Base-by-base conservation (phyloP, 177 flowering plant species). In the Vitis hybrid region DNA sequence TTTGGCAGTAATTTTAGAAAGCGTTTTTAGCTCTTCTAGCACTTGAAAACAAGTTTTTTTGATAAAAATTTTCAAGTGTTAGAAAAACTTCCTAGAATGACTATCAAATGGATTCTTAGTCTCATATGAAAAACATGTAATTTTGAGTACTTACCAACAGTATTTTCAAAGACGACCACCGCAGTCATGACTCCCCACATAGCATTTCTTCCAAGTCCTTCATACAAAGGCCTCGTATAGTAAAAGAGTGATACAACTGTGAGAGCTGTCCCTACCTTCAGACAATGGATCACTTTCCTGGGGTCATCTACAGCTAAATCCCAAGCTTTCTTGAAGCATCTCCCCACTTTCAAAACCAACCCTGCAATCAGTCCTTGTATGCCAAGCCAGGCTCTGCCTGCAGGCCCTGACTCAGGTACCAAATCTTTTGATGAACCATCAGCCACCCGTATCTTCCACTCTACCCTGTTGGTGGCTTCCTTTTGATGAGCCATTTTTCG, bases 181-280 rank as follows among this genome's bases (percentile, higher is more conserved):
- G 92, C 96, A 1, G 98, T 94, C 96, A 94, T 86, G 59, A 92
- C 79, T n/a, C 96, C 98, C 97, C 97, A 93, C 89, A 93, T 90
- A 67, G 94, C 90, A 76, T 80, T 90, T 31, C 89, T 91, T 70
- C 98, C 98, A 67, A 90, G 86, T 16, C 96, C 90, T 10, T 90
- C 80, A 72, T 89, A 90, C 75, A 92, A 75, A 66, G 97, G 96
- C 77, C 87, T 88, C 87, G 86, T 70, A 70, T 88, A 94, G 79
- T 92, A 92, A 71, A 94, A 85, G 10, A 89, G 70, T 12, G 97
- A 92, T 10, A 94, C 94, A 19, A 86, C 39, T 22, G 87, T 78
- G 10, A 94, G 91, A 33, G 97, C 90, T 22, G 85, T n/a, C 22
- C 89, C 96, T 49, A 94, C 98, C 75, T 94, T 94, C 2, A 90